These are phyloP conservation scores for Penicillium janthinellum DNA, from an alignment of 2,329 filamentous ascomycete species.

Conservation along the genomic window DNA sequence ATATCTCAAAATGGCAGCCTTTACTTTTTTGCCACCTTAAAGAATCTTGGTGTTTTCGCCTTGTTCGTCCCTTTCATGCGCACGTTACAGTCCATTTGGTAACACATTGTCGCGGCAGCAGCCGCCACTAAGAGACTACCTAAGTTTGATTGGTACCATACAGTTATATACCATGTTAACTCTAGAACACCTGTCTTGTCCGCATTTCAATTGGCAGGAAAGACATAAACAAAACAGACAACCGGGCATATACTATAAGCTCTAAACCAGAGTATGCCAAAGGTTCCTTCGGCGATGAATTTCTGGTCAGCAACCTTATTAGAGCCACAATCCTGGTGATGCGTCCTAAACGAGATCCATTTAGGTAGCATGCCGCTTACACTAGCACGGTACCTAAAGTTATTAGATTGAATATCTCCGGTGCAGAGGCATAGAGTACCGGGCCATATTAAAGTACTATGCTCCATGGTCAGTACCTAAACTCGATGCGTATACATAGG, in stretches of 20 bases:
- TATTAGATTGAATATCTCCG: not conserved
- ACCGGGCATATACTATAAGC: conserved; percentile 13
- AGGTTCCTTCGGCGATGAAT: not conserved
- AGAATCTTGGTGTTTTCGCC: too few relatives aligned
- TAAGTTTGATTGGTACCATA: not conserved
- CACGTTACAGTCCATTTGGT: not conserved
- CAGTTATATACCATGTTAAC: not conserved
- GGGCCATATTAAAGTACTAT: too few relatives aligned
- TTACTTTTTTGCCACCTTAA: too few relatives aligned
- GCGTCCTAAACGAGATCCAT: not conserved
- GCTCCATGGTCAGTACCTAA: too few relatives aligned
- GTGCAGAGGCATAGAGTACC: not conserved
- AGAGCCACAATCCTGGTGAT: not conserved
- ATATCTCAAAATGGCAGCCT: not conserved
- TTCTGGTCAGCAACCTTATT: not conserved
- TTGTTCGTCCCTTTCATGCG: too few relatives aligned
- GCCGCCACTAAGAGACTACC: not conserved
- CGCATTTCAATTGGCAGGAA: conserved; percentile 18
- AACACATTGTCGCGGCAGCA: not conserved
- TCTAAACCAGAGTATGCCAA: not conserved
- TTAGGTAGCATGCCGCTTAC: not conserved
- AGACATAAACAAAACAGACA: conserved; percentile 12
- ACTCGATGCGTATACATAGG: too few relatives aligned
- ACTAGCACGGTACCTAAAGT: not conserved
- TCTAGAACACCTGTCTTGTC: conserved; percentile 13